Conservation (phyloP, 768 basidiomycete genomes). For the Lactarius sp. region DNA sequence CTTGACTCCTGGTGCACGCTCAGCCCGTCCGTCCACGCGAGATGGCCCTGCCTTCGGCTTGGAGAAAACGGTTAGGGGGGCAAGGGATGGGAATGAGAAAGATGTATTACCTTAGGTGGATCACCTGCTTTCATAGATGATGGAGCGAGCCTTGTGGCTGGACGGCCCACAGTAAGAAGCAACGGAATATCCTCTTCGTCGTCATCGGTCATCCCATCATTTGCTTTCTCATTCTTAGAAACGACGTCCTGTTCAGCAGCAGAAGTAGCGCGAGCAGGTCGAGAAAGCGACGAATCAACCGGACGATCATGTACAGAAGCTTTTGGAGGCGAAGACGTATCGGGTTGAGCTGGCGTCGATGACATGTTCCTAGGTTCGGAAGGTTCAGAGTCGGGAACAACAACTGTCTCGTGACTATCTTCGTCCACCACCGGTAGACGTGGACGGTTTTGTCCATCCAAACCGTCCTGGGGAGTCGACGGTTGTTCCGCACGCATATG, state of each 20-base stretch:
- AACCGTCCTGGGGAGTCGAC: background rate
- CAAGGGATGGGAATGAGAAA: background rate
- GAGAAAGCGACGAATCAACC: background rate
- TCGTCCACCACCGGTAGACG: slow-evolving; percentile 2
- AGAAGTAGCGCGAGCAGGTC: background rate
- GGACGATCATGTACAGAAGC: background rate
- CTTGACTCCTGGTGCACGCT: slow-evolving; percentile 1
- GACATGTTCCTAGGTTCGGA: slow-evolving; percentile 32
- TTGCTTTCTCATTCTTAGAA: slow-evolving; percentile 26
- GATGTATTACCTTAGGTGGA: slow-evolving; percentile 2
- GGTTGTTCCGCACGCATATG: background rate
- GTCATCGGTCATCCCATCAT: slow-evolving; percentile 25
- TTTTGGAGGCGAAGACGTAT: background rate
- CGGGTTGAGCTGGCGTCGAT: background rate
- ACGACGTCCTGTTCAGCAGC: background rate
- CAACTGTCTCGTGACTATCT: slow-evolving; percentile 34
- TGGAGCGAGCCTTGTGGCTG: slow-evolving; percentile 5
- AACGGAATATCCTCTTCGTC: slow-evolving; percentile 47
- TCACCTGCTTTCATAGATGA: slow-evolving; percentile 26
- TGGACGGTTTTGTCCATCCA: background rate
- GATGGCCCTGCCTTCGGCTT: background rate
- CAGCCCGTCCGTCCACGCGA: slow-evolving; percentile 13
- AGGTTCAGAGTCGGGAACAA: slow-evolving; percentile 65
- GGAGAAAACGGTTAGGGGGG: background rate
- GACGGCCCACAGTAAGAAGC: slow-evolving; percentile 28